A percentile compares a stretch with the other conserved stretches of the same genome.
Conservation (phyloP, 176 grass and related monocot genomes). For the Triticum monococcum region DNA sequence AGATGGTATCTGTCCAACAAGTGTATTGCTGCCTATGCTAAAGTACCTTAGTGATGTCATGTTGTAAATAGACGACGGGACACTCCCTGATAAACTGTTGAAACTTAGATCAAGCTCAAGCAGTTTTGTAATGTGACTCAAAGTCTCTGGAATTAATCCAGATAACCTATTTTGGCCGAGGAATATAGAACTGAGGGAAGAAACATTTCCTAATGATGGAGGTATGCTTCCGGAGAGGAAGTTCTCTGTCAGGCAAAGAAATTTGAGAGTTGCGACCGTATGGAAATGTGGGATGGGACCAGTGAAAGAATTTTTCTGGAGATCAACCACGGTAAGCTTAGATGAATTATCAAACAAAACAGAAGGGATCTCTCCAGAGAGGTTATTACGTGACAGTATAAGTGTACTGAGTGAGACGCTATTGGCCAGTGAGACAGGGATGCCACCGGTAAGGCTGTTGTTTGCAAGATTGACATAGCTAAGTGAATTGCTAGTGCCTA, state of each 20-base stretch:
- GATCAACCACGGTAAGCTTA: not conserved
- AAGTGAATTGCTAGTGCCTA: not conserved
- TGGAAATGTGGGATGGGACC: conserved; percentile 20
- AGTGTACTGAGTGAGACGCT: not conserved
- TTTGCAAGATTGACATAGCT: conserved; percentile 10
- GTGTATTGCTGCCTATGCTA: not conserved
- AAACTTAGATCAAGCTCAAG: conserved; percentile 2
- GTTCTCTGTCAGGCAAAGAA: conserved; percentile 7
- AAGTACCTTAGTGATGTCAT: conserved; percentile 4
- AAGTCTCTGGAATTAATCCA: conserved; percentile 21
- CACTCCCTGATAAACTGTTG: conserved; percentile 15
- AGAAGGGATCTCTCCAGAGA: conserved; percentile 25
- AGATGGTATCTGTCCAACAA: conserved; percentile 17
- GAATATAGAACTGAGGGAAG: not conserved
- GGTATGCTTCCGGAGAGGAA: not conserved
- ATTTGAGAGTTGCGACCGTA: not conserved
- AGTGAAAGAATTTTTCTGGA: not conserved
- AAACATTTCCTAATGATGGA: conserved; percentile 25
- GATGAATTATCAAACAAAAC: conserved; percentile 25
- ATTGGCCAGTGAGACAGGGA: not conserved
- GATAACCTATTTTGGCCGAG: conserved; percentile 16
- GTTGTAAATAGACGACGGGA: conserved; percentile 2
- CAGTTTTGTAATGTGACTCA: not conserved
- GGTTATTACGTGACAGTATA: conserved; percentile 13
- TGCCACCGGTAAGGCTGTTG: conserved; percentile 4